Percentiles rank a stretch among this genome's conserved stretches.
Conservation (phyloP, 2,329 filamentous ascomycete species). For the Tolypocladium paradoxum region DNA sequence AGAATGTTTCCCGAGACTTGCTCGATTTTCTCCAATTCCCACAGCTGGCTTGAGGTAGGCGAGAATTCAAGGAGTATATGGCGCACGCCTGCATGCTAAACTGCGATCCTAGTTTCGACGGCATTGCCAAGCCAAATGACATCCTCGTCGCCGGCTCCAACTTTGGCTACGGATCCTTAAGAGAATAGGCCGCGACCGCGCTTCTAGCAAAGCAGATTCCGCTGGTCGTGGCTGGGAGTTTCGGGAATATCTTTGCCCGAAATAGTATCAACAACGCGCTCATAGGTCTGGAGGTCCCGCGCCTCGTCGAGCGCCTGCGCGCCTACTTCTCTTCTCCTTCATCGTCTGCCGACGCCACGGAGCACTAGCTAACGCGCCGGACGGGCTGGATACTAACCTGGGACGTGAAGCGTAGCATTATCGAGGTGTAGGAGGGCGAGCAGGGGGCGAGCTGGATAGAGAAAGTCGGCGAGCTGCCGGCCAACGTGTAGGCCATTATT, state of each 20-base stretch:
- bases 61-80: no score
- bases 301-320: slow-evolving; percentile 54
- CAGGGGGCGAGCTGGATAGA: slow-evolving; percentile 61
- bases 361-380: slow-evolving; percentile 53
- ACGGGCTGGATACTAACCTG: slow-evolving; percentile 78
- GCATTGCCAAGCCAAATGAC: slow-evolving; percentile 56
- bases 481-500: slow-evolving; percentile 81
- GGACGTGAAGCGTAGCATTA: slow-evolving; percentile 64
- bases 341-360: no score
- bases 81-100: slow-evolving; percentile 88
- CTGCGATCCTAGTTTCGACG: slow-evolving; percentile 66
- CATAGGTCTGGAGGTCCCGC: slow-evolving; percentile 59
- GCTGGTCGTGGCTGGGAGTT: slow-evolving; percentile 69
- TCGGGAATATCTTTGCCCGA: slow-evolving; percentile 72
- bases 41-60: no score
- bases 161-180: slow-evolving; percentile 75
- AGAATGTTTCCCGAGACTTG: no score
- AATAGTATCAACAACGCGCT: slow-evolving; percentile 74
- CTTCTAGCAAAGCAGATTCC: slow-evolving; percentile 72
- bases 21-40: no score
- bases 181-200: slow-evolving; percentile 79
- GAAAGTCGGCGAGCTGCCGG: slow-evolving; percentile 71
- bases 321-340: no score
- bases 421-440: slow-evolving; percentile 62
- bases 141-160: slow-evolving; percentile 81